Evolutionary conservation across 139 green algal genomes (phyloP), one percentile per base, ranked within the genome.

Genomic region (Micromonas pusilla): DNA sequence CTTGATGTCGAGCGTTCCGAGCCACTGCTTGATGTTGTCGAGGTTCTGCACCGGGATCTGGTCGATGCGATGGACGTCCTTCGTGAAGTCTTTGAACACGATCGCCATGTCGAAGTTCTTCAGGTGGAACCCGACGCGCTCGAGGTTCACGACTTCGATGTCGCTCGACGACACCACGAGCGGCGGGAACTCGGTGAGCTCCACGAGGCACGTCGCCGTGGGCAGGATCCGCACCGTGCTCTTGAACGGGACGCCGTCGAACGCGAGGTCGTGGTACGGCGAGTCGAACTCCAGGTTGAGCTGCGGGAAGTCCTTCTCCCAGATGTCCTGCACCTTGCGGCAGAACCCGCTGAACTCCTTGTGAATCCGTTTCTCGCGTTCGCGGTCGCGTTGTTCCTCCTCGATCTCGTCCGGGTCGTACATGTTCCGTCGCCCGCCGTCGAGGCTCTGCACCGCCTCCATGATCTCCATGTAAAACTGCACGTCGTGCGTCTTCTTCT

Each of bases 391-490:
- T 88, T 97, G 94, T 89, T 99, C 95, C 82, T 99, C 95, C 83
- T 99, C 95, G 66, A 99, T 96, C 83, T 99, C 95, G 76, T 99
- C 95, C 2, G 95, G 95, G 85, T 99, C 95, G 82, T 97, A 97
- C 83, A 73, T 87, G 45, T 85, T 89, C 3, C 87, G 72, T 21
- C 94, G 82, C 2, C 88, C 87, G 32, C 85, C 90, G 70, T 97
- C 94, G 45, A 99, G 83, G 4, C 91, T 97, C 86, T 98, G 92
- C 38, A 96, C 89, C 21, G 88, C 84, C 54, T 98, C 95, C 85
- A 96, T 94, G 36, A 98, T 92, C 80, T 98, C 93, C 0, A 86
- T 83, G 86, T 96, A 99, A 81, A 98, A 95, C 85, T 99, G 95
- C 70, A 99, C 91, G 81, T 99, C 94, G 76, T 89, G 86, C 23